A percentile compares a stretch with the other conserved stretches of the same genome.
Evolutionary conservation across 1,284 basidiomycete species (phyloP).

Genomic region (Cutaneotrichosporon arboriforme): DNA sequence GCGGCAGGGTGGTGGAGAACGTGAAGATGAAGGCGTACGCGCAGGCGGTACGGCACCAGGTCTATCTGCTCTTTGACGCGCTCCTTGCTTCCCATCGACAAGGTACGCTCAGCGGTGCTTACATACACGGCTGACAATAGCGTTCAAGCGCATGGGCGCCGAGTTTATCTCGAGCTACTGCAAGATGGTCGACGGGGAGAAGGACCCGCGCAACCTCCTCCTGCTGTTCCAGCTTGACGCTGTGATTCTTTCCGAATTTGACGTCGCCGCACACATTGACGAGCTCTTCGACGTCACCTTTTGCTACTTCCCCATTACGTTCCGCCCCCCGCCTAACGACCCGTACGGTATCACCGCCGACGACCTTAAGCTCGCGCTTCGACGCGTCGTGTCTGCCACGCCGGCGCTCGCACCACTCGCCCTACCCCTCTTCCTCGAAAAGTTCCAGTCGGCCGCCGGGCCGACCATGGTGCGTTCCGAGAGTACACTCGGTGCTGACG

Average conservation of each 20-base stretch:
- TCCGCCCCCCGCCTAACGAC: slow-evolving; percentile 88
- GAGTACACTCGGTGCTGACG: neutral
- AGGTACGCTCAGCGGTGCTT: slow-evolving; percentile 49
- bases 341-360: slow-evolving; percentile 88
- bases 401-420: slow-evolving; percentile 78
- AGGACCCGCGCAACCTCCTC: slow-evolving; percentile 92
- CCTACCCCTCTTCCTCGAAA: slow-evolving; percentile 85
- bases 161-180: slow-evolving; percentile 72
- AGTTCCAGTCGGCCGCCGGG: slow-evolving; percentile 77
- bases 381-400: slow-evolving; percentile 65
- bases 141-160: slow-evolving; percentile 64
- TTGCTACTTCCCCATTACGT: slow-evolving; percentile 99
- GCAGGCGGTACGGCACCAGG: slow-evolving; percentile 73
- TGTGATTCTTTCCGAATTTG: slow-evolving; percentile 82
- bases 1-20: slow-evolving; percentile 63
- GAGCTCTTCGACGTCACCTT: slow-evolving; percentile 91
- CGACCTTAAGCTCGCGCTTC: slow-evolving; percentile 70
- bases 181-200: slow-evolving; percentile 82
- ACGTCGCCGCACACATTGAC: slow-evolving; percentile 70
- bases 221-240: slow-evolving; percentile 81
- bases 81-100: slow-evolving; percentile 68
- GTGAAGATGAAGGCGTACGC: slow-evolving; percentile 75
- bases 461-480: slow-evolving; percentile 68
- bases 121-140: slow-evolving; percentile 41
- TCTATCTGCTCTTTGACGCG: slow-evolving; percentile 76